phyloP scores from a whole-genome alignment of 2,329 filamentous ascomycete species.

The Albifimbria verrucaria region DNA sequence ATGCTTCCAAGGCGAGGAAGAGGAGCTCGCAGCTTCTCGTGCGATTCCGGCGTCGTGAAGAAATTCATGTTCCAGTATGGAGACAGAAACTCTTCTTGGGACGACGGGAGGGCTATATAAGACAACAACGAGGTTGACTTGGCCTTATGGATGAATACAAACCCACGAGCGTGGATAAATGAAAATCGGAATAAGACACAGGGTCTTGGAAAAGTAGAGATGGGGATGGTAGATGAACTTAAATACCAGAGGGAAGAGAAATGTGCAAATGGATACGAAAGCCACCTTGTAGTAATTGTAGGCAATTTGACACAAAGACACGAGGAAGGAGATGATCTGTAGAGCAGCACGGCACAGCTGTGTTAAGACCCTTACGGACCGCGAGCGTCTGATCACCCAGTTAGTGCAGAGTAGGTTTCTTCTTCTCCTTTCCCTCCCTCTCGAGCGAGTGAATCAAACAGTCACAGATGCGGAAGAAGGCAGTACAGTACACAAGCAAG shows the following conservation, averaged over 20 bases:
- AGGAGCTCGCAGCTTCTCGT: background rate
- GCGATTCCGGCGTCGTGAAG: background rate
- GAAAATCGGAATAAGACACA: background rate
- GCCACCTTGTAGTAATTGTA: background rate
- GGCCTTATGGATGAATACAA: background rate
- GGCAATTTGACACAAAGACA: background rate
- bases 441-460: conserved; percentile 25
- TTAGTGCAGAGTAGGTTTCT: conserved; percentile 23
- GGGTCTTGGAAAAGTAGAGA: background rate
- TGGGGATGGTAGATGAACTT: background rate
- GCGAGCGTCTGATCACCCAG: conserved; percentile 13
- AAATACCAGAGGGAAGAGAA: background rate
- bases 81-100: background rate
- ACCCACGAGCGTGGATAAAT: background rate
- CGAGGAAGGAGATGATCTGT: background rate
- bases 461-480: conserved; percentile 19
- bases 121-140: background rate
- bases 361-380: background rate
- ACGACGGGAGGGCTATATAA: background rate
- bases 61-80: background rate
- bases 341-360: background rate
- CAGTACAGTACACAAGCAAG: conserved; percentile 22
- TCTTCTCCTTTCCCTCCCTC: conserved; percentile 11
- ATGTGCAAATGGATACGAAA: background rate
- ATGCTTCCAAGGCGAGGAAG: background rate